These are phyloP conservation scores for Boletus fagicola DNA, from an alignment of 768 basidiomycete genomes.

Conservation along the genomic window DNA sequence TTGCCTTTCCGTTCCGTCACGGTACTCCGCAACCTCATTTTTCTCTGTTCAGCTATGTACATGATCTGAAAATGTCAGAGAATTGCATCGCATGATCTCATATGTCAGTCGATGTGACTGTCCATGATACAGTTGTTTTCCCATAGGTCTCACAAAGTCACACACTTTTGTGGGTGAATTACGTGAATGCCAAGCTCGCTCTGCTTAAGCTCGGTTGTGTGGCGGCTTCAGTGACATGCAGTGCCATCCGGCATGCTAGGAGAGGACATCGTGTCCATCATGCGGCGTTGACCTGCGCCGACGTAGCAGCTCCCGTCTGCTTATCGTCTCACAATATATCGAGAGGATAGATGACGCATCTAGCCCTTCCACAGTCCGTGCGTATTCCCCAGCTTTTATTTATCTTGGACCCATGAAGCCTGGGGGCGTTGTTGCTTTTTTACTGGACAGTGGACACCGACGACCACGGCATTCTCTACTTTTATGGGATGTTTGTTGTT, in stretches of 20 bases:
- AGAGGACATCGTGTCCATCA: neutral
- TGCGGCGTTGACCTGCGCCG: neutral
- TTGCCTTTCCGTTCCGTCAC: neutral
- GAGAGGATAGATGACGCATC: too few species aligned
- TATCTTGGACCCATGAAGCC: neutral
- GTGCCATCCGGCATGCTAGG: neutral
- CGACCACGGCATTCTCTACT: neutral
- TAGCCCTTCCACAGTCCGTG: neutral
- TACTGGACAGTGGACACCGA: too few species aligned
- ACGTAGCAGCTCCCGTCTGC: neutral
- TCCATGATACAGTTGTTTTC: conserved; percentile 1
- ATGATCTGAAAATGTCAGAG: neutral
- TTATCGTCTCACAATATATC: neutral
- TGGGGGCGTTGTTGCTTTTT: too few species aligned
- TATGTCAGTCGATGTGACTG: neutral
- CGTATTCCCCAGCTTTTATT: neutral
- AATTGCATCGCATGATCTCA: neutral
- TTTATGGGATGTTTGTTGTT: neutral
- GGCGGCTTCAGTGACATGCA: neutral
- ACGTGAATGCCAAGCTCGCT: neutral
- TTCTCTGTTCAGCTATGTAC: neutral
- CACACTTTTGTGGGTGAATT: neutral
- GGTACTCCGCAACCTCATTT: neutral
- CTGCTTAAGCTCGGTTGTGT: neutral
- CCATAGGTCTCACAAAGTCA: neutral